Conservation (phyloP, 495 filamentous ascomycete genomes). For the Podospora appendiculata region DNA sequence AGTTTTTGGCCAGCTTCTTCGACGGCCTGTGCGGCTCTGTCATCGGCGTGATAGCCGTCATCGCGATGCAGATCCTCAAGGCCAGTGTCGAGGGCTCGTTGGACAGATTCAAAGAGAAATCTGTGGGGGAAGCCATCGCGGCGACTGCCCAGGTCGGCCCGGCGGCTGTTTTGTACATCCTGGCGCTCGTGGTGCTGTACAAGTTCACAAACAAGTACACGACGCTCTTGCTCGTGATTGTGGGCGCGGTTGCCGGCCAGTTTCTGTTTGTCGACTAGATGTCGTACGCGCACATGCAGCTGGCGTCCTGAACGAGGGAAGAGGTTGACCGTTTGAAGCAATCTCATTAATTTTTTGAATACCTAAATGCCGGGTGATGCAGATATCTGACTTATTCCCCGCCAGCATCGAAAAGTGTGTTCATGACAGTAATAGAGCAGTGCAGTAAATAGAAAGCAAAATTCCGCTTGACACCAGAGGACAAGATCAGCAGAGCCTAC, state of each 20-base stretch:
- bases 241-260: conserved; percentile 21
- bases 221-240: conserved; percentile 13
- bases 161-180: conserved; percentile 18
- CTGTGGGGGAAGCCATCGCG: no score
- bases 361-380: no score
- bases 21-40: conserved; percentile 9
- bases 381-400: no score
- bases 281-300: no score
- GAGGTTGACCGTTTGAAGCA: no score
- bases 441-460: no score
- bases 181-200: conserved; percentile 21
- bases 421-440: no score
- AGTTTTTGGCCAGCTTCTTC: conserved; percentile 10
- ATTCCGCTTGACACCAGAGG: no score
- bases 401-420: no score
- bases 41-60: conserved; percentile 5
- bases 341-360: no score
- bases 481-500: no score
- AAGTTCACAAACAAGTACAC: conserved; percentile 27
- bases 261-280: conserved; percentile 17
- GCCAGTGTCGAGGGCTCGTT: conserved; percentile 17
- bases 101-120: conserved; percentile 2
- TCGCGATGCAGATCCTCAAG: conserved; percentile 14
- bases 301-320: no score
- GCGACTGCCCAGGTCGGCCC: conserved; percentile 9